These are phyloP conservation scores for Apocynum venetum DNA, from an alignment of 257 asterid species.

Conservation along the genomic window DNA sequence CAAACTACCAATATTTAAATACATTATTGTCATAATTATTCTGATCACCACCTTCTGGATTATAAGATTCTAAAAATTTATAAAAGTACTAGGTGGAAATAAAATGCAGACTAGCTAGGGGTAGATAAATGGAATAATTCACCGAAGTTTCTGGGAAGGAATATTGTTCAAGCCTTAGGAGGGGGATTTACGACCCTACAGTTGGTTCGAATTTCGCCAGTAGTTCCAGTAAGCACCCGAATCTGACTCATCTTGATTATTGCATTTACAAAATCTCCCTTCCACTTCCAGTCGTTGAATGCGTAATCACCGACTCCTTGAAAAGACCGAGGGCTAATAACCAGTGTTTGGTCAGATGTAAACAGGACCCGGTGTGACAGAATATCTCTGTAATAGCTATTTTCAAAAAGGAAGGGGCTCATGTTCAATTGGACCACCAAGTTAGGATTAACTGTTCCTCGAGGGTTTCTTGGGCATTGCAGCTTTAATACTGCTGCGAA, in stretches of 20 bases:
- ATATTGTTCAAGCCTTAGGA: no score
- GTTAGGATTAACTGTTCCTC: constrained; percentile 16
- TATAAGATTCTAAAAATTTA: no score
- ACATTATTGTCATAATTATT: no score
- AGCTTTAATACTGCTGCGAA: constrained; percentile 45
- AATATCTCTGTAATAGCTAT: constrained; percentile 27
- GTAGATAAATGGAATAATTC: background rate
- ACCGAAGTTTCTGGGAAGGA: background rate
- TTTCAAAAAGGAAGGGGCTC: constrained; percentile 26
- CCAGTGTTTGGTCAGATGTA: constrained; percentile 45
- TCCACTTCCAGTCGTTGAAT: constrained; percentile 31
- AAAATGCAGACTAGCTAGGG: no score
- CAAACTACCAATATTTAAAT: no score
- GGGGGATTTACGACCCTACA: background rate
- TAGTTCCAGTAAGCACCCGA: constrained; percentile 30
- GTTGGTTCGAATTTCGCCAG: constrained; percentile 21
- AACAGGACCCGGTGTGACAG: constrained; percentile 26
- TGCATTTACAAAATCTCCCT: constrained; percentile 38
- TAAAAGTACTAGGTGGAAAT: no score
- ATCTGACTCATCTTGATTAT: constrained; percentile 54
- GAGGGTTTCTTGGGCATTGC: constrained; percentile 39
- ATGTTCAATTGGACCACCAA: constrained; percentile 55
- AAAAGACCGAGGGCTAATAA: constrained; percentile 23
- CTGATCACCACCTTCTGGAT: no score
- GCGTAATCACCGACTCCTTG: constrained; percentile 36